These are phyloP conservation scores for Microbotryum silenes-acaulis DNA, from an alignment of 1,284 basidiomycete genomes.

Conservation along the genomic window DNA sequence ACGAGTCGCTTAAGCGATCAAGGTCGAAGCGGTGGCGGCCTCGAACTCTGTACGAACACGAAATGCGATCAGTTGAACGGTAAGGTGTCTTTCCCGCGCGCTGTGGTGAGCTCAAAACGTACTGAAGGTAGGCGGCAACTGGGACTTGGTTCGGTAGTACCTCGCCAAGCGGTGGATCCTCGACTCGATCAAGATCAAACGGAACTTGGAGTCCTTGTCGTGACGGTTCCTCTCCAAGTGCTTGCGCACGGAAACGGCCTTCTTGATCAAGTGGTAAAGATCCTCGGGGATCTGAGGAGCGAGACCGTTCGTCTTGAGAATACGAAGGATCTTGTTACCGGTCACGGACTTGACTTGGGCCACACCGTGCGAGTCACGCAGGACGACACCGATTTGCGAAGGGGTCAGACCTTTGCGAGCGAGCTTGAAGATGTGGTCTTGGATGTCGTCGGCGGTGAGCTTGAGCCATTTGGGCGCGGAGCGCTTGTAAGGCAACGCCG, in stretches of 20 bases:
- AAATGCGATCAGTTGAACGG: not conserved
- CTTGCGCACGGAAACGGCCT: conserved; percentile 98
- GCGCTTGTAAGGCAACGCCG: conserved; percentile 95
- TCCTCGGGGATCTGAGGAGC: conserved; percentile 98
- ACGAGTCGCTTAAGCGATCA: conserved; percentile 30
- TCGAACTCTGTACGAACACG: conserved; percentile 58
- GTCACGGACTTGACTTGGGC: conserved; percentile 95
- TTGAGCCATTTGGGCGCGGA: conserved; percentile 94
- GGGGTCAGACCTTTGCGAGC: conserved; percentile 96
- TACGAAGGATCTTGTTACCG: conserved; percentile 98
- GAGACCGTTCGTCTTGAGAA: conserved; percentile 94
- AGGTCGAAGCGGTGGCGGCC: conserved; percentile 73
- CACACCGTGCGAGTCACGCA: conserved; percentile 96
- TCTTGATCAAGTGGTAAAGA: conserved; percentile 99
- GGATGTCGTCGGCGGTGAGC: conserved; percentile 88
- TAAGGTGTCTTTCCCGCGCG: too few species aligned
- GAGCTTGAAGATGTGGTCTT: conserved; percentile 93
- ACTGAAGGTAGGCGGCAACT: conserved; percentile 91
- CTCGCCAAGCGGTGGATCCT: conserved; percentile 91
- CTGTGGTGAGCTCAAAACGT: not conserved
- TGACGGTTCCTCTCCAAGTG: conserved; percentile 97
- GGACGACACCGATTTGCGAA: conserved; percentile 94
- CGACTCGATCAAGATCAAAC: conserved; percentile 75
- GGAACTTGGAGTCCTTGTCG: conserved; percentile 95
- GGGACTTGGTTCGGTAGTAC: conserved; percentile 98